Evolutionary conservation across 2,329 filamentous ascomycete genomes (phyloP).

Genomic region (Penicillium psychrosexuale): DNA sequence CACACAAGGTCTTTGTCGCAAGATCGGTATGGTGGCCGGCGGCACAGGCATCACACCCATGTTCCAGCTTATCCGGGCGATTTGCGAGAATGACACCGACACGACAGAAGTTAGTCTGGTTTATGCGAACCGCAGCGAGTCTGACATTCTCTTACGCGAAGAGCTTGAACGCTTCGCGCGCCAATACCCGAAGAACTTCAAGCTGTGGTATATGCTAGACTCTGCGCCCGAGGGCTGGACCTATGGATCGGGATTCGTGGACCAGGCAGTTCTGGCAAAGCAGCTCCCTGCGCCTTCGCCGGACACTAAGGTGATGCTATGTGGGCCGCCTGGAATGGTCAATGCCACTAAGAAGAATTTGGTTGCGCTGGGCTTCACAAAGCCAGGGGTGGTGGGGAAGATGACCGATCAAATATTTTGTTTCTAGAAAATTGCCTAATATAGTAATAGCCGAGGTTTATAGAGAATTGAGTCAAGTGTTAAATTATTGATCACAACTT

Average conservation of each 20-base stretch:
- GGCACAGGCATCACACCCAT: constrained; percentile 51
- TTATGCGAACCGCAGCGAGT: constrained; percentile 58
- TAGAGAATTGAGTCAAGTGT: not conserved
- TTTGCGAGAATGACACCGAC: constrained; percentile 60
- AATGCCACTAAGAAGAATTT: constrained; percentile 55
- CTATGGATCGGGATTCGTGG: constrained; percentile 52
- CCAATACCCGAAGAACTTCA: constrained; percentile 54
- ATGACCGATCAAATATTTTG: constrained; percentile 56
- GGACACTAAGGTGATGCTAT: constrained; percentile 56
- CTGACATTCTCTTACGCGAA: constrained; percentile 57
- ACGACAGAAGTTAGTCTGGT: constrained; percentile 56
- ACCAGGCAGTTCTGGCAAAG: constrained; percentile 50
- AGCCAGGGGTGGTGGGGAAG: constrained; percentile 51
- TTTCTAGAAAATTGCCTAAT: constrained; percentile 41
- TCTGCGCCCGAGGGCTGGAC: constrained; percentile 48
- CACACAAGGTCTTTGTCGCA: constrained; percentile 27
- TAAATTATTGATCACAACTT: too few relatives aligned
- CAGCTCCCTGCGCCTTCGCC: constrained; percentile 47
- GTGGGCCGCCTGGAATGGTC: constrained; percentile 61
- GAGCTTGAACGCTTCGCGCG: constrained; percentile 56
- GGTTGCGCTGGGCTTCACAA: constrained; percentile 50
- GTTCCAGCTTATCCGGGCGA: constrained; percentile 62
- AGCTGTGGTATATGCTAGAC: constrained; percentile 56
- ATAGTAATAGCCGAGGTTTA: constrained; percentile 5
- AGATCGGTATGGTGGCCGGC: constrained; percentile 41